phyloP scores from a whole-genome alignment of 2,329 filamentous ascomycete genomes.

The Alternaria sp. region DNA sequence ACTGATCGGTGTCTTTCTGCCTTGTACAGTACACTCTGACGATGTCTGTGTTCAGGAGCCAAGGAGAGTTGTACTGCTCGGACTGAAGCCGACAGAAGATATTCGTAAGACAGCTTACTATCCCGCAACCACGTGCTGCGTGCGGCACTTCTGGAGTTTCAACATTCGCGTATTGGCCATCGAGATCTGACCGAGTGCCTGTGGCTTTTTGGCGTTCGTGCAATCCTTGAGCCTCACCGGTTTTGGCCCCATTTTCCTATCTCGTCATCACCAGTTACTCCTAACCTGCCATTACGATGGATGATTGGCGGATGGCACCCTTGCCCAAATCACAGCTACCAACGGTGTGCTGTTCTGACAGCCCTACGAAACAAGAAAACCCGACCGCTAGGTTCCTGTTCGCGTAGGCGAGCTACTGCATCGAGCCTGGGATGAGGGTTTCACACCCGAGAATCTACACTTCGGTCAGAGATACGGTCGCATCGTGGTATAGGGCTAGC shows the following conservation, averaged over 20 bases:
- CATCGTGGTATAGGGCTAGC: slow-evolving; percentile 13
- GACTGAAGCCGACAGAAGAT: slow-evolving; percentile 8
- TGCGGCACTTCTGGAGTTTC: not conserved
- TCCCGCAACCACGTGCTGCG: not conserved
- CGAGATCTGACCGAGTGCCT: not conserved
- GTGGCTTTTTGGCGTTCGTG: slow-evolving; percentile 11
- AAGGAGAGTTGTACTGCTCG: not conserved
- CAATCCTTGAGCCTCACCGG: slow-evolving; percentile 23
- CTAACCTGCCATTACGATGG: not conserved
- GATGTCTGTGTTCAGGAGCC: slow-evolving; percentile 11
- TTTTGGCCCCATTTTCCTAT: slow-evolving; percentile 30
- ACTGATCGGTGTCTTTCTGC: slow-evolving; percentile 10
- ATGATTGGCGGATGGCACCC: slow-evolving; percentile 2
- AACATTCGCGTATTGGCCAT: not conserved
- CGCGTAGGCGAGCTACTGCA: slow-evolving; percentile 6
- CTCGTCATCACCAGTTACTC: slow-evolving; percentile 14
- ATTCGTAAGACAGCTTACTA: slow-evolving; percentile 10
- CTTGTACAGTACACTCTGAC: slow-evolving; percentile 16
- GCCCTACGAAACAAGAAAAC: slow-evolving; percentile 1
- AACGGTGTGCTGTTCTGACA: not conserved
- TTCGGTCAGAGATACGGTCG: not conserved
- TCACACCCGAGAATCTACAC: not conserved
- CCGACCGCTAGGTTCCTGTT: slow-evolving; percentile 2
- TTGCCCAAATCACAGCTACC: not conserved
- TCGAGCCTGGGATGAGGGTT: slow-evolving; percentile 3